A percentile compares a stretch with the other conserved stretches of the same genome.
These are phyloP conservation scores for Chalciporus sp. DNA, from an alignment of 1,284 basidiomycete species.

Conservation along the genomic window DNA sequence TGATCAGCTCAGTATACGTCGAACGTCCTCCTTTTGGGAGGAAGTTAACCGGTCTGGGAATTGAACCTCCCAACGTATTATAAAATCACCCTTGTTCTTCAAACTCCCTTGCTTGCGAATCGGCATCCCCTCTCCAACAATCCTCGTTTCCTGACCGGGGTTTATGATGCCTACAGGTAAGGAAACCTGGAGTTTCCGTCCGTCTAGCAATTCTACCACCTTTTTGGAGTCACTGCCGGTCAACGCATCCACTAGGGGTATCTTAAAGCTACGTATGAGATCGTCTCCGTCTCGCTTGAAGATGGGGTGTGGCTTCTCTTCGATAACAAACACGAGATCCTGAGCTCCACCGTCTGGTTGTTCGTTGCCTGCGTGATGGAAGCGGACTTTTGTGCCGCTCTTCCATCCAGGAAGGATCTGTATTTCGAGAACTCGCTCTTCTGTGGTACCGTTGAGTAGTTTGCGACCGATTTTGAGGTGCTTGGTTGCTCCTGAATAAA, in stretches of 20 bases:
- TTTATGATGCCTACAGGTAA: conserved; percentile 76
- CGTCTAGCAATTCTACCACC: conserved; percentile 75
- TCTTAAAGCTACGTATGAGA: conserved; percentile 60
- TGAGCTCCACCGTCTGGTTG: conserved; percentile 72
- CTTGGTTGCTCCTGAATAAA: conserved; percentile 90
- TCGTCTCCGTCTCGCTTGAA: conserved; percentile 85
- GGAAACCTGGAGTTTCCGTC: conserved; percentile 70
- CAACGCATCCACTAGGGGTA: conserved; percentile 87
- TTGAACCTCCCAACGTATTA: conserved; percentile 81
- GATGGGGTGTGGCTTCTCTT: conserved; percentile 83
- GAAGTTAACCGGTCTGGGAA: conserved; percentile 80
- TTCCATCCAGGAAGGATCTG: conserved; percentile 87
- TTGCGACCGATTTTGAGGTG: conserved; percentile 87
- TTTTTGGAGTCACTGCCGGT: conserved; percentile 52
- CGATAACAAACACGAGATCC: conserved; percentile 88
- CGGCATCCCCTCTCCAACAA: conserved; percentile 89
- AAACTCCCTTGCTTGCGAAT: conserved; percentile 77
- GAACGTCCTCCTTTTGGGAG: conserved; percentile 77
- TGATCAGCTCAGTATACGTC: conserved; percentile 61
- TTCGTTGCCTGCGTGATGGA: conserved; percentile 87
- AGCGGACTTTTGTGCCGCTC: conserved; percentile 90
- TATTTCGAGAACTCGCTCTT: conserved; percentile 92
- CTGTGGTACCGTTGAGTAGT: conserved; percentile 70
- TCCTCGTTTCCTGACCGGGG: conserved; percentile 73
- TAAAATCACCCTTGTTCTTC: conserved; percentile 80